Conservation (phyloP, 225 moss, liverwort and hornwort species). For the Physcomitrium patens region DNA sequence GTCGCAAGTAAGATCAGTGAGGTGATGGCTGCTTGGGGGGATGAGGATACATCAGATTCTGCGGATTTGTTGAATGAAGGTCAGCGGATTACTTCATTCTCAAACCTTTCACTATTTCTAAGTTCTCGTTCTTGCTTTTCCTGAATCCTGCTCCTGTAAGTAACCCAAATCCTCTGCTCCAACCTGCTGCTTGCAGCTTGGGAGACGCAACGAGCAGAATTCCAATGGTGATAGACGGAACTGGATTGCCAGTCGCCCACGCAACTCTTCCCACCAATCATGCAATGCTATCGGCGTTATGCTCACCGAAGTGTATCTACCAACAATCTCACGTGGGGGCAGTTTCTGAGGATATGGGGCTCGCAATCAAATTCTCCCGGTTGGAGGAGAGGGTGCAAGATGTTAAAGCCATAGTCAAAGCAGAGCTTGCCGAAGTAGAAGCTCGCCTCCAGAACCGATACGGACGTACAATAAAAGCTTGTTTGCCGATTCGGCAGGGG, state of each 20-base stretch:
- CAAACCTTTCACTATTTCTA: background rate
- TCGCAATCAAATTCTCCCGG: too few species aligned
- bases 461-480: constrained; percentile 36
- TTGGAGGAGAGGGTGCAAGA: too few species aligned
- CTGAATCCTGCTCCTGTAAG: constrained; percentile 16
- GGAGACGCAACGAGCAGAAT: background rate
- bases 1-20: constrained; percentile 24
- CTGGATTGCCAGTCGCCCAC: constrained; percentile 31
- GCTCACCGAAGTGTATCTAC: too few species aligned
- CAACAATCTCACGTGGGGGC: too few species aligned
- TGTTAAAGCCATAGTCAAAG: background rate
- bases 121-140: background rate
- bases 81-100: background rate
- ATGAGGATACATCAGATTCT: constrained; percentile 26
- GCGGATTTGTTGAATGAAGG: constrained; percentile 32
- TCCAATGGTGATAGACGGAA: constrained; percentile 29
- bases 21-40: constrained; percentile 28
- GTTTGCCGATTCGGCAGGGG: constrained; percentile 42
- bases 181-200: constrained; percentile 5
- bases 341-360: too few species aligned
- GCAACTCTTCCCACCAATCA: constrained; percentile 40
- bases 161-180: background rate
- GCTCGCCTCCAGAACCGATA: constrained; percentile 27
- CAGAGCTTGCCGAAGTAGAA: constrained; percentile 35
- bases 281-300: too few species aligned